These are phyloP conservation scores for Penicillium sp. DNA, from an alignment of 2,329 filamentous ascomycete species.

Conservation along the genomic window DNA sequence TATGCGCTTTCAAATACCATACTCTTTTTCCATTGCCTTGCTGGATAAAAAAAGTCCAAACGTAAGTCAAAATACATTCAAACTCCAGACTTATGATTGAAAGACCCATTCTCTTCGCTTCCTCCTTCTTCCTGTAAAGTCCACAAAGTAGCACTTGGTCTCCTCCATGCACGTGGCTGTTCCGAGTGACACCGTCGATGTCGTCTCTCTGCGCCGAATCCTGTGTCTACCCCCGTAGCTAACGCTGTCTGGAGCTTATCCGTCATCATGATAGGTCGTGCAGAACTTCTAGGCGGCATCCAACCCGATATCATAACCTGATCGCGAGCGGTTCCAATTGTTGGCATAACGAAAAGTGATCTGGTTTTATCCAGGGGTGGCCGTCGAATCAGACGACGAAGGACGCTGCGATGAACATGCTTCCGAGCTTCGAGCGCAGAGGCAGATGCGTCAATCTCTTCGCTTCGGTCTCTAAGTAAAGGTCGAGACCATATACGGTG, in stretches of 20 bases:
- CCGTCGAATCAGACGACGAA: slow-evolving; percentile 35
- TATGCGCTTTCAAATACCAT: background rate
- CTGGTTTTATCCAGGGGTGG: slow-evolving; percentile 37
- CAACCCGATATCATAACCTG: slow-evolving; percentile 27
- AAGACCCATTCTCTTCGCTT: background rate
- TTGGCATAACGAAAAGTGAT: slow-evolving; percentile 36
- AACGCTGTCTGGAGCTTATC: background rate
- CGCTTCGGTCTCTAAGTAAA: background rate
- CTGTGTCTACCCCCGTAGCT: slow-evolving; percentile 9
- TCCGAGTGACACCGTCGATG: slow-evolving; percentile 45
- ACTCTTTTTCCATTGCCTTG: background rate
- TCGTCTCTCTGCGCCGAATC: slow-evolving; percentile 26
- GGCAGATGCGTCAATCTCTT: background rate
- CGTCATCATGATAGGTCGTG: slow-evolving; percentile 7
- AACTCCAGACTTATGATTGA: background rate
- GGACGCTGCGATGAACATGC: slow-evolving; percentile 22
- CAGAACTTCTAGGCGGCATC: slow-evolving; percentile 14
- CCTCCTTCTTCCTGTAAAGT: slow-evolving; percentile 37
- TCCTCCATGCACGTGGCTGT: slow-evolving; percentile 42
- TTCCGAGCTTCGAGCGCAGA: slow-evolving; percentile 14
- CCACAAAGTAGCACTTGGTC: slow-evolving; percentile 41
- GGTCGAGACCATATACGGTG: slow-evolving; percentile 32
- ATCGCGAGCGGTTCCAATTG: slow-evolving; percentile 22
- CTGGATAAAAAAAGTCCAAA: background rate
- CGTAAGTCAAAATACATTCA: background rate